Conservation (phyloP, 345 rosid species). For the Lepidium didymum region DNA sequence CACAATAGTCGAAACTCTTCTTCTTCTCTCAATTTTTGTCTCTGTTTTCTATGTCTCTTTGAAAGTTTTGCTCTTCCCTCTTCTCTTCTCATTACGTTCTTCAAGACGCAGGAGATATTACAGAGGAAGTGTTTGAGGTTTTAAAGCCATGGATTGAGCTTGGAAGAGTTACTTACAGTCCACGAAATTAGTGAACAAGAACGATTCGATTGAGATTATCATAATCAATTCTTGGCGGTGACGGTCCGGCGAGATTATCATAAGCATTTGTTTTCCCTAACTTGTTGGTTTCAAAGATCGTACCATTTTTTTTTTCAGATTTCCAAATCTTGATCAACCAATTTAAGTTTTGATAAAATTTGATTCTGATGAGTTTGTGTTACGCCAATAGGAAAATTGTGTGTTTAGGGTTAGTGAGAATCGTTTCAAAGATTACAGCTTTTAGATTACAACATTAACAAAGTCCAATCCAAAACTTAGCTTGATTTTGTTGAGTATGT, state of each 20-base stretch:
- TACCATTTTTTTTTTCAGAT: no score
- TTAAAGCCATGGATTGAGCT: slow-evolving; percentile 87
- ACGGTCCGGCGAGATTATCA: slow-evolving; percentile 36
- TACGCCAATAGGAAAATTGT: not conserved
- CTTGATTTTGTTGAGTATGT: not conserved
- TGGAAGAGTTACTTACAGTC: slow-evolving; percentile 66
- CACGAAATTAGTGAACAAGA: slow-evolving; percentile 76
- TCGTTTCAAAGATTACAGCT: not conserved
- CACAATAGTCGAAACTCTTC: no score
- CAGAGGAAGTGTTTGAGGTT: slow-evolving; percentile 66
- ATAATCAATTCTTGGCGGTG: slow-evolving; percentile 83
- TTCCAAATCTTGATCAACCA: not conserved
- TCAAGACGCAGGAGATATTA: slow-evolving; percentile 81
- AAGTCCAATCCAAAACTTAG: not conserved
- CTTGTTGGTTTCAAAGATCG: slow-evolving; percentile 22
- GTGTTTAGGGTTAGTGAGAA: not conserved
- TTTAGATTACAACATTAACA: not conserved
- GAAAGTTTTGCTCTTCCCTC: no score
- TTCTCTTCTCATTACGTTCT: slow-evolving; percentile 63
- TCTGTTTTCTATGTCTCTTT: no score
- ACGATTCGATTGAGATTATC: slow-evolving; percentile 85
- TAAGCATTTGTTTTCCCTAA: slow-evolving; percentile 10
- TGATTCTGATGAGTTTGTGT: slow-evolving; percentile 3
- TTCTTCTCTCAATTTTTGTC: no score
- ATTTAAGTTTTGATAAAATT: not conserved